Conservation (phyloP, 345 rosid species). For the Linum trigynum region DNA sequence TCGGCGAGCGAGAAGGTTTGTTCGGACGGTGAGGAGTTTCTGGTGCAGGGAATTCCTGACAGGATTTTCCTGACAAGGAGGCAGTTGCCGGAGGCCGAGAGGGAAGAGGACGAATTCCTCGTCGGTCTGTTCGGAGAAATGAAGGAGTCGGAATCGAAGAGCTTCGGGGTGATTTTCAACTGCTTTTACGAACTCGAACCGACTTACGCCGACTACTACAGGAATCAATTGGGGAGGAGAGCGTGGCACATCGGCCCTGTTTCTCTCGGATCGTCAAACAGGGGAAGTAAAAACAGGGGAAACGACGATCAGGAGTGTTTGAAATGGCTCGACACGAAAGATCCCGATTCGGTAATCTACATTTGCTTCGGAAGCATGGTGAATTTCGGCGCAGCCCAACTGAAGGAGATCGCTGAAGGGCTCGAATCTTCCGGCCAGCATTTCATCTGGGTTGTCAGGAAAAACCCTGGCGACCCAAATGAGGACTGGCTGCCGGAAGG, state of each 20-base stretch:
- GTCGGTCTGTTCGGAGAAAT: slow-evolving; percentile 1
- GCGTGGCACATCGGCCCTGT: slow-evolving; percentile 48
- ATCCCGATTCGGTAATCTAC: slow-evolving; percentile 39
- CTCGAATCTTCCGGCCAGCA: slow-evolving; percentile 21
- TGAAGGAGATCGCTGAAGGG: slow-evolving; percentile 34
- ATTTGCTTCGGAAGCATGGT: slow-evolving; percentile 42
- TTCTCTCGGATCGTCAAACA: slow-evolving; percentile 28
- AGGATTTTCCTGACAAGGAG: slow-evolving; percentile 34
- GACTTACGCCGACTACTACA: slow-evolving; percentile 30
- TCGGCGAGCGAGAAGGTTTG: slow-evolving; percentile 13
- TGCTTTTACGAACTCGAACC: slow-evolving; percentile 42
- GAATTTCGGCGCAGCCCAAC: slow-evolving; percentile 25
- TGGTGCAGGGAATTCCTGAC: slow-evolving; percentile 39
- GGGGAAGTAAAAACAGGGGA: slow-evolving; percentile 34
- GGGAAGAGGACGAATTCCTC: neutral
- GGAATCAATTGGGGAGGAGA: slow-evolving; percentile 22
- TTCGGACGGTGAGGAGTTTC: slow-evolving; percentile 37
- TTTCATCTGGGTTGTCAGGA: slow-evolving; percentile 2
- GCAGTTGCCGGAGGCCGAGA: slow-evolving; percentile 21
- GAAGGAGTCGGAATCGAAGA: slow-evolving; percentile 9
- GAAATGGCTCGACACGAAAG: slow-evolving; percentile 38
- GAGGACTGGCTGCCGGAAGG: slow-evolving; percentile 13
- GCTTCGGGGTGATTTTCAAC: slow-evolving; percentile 32
- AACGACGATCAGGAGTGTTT: slow-evolving; percentile 24
- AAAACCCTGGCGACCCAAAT: neutral